Evolutionary conservation across 257 asterid genomes (phyloP).

Genomic region (Voacanga thouarsii): DNA sequence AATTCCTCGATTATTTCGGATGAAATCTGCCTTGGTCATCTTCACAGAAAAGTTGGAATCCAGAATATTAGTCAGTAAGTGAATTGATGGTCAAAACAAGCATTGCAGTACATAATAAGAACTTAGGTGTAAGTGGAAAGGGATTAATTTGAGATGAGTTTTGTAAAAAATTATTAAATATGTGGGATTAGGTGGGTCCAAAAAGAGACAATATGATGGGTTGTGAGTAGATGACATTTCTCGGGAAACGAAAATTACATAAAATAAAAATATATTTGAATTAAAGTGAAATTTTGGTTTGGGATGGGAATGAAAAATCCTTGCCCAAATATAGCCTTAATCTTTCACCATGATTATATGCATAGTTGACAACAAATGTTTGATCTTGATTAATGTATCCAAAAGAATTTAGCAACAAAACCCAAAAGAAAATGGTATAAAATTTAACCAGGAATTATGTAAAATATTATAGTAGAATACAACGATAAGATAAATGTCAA

Average conservation of each 20-base stretch:
- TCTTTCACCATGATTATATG: neutral
- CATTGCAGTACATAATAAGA: neutral
- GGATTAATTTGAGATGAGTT: too few relatives aligned
- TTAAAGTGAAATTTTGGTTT: too few relatives aligned
- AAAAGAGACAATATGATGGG: too few relatives aligned
- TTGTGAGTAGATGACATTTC: too few relatives aligned
- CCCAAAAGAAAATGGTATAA: neutral
- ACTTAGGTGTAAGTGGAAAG: too few relatives aligned
- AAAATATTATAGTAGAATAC: neutral
- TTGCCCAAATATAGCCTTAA: too few relatives aligned
- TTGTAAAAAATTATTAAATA: too few relatives aligned
- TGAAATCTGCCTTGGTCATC: constrained; percentile 97
- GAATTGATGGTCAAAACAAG: constrained; percentile 9
- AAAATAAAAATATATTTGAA: too few relatives aligned
- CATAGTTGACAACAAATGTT: neutral
- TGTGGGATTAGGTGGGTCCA: too few relatives aligned
- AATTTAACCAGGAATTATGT: neutral
- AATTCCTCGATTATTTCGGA: constrained; percentile 97
- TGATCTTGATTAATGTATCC: neutral
- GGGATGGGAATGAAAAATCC: too few relatives aligned
- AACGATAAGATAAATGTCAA: neutral
- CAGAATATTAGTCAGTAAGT: constrained; percentile 32
- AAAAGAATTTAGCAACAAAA: neutral
- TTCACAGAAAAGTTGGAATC: constrained; percentile 40
- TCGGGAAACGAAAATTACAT: too few relatives aligned